Base-by-base conservation (phyloP, 2,329 filamentous ascomycete species). In the Elsinoe ampelina region DNA sequence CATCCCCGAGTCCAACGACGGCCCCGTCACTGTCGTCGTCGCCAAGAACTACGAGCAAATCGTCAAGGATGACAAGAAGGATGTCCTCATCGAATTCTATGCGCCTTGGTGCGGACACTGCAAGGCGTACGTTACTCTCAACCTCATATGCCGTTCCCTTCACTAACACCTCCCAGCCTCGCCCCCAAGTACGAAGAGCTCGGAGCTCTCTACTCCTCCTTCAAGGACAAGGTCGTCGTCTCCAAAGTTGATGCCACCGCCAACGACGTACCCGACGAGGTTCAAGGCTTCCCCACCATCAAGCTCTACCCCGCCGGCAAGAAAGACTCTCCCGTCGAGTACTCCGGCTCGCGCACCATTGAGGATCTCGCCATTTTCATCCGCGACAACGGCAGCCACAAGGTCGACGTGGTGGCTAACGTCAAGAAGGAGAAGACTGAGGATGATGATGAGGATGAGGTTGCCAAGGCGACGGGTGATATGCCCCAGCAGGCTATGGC, bases 261-360 rank as follows among this genome's bases (percentile, higher is more conserved):
- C 77, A 98, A 98, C 78, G 93, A 98, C 67, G 89, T 97, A 58
- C 93, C 93, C 58, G 92, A 97, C 74, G 89, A 95, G 77, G 89
- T 98, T 69, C 83, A 89, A 74, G 93, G 93, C 62, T 98, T 98
- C 86, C 93, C 93, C 58, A 98, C 93, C 72, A 96, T 98, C 82
- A 97, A 97, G 83, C 83, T 98, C 64, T 98, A 84, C 86, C 83
- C 89, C 62, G 93, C 93, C 66, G 91, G 90, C 68, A 80, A 81
- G 74, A 98, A 98, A 84, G 80, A 81, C 68, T 78, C 83, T 64
- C 88, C 93, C 59, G 74, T 96, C 61, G 89, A 89, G 66, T 98
- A 96, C 82, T 81, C 79, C 63, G 93, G 93, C 66, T 82, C 85
- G 63, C 89, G 93, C 68, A 93, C 89, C 57, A 77, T 96, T 57